Evolutionary conservation across 768 basidiomycete species (phyloP), one percentile per base, ranked within the genome.

Genomic region (Myochromella boudieri): DNA sequence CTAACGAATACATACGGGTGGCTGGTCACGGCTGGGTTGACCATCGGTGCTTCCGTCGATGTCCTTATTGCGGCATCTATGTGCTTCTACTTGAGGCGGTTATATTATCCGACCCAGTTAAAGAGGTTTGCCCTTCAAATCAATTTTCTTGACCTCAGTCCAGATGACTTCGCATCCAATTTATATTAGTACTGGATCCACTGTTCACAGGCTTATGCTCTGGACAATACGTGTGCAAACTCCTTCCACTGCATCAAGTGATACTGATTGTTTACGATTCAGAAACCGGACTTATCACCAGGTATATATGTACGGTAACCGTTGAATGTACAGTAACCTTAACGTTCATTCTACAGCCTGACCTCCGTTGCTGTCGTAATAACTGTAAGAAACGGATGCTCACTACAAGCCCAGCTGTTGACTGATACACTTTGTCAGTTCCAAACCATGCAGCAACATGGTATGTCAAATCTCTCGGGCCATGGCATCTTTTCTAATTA

Each of bases 261-360:
- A 1, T 36, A 8, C 9, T 14, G 3, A 11, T 10, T 21, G 25
- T 28, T 26, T 11, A 27, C 29, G 8, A 5, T 14, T 4, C 29
- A 62, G 61, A 60, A 48, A 62, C 59, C 3, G 61, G 61, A 1
- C 38, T 62, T 14, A 22, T 60, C 5, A 59, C 61, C 6, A 58
- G 61, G 61, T 60, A 17, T 1, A 28, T 17, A 6, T 14, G 2
- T 8, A 31, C 11, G 5, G 14, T 26, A 7, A 4, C 11, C 4
- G 17, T 6, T 21, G 17, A 11, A 36, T 15, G 24, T n/a, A n/a
- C 31, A 17, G n/a, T 22, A 5, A 15, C 22, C 11, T 36, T 17
- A 20, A 9, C 32, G 5, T 28, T 4, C 25, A 14, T 29, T 20
- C 15, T 25, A 6, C 11, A 64, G 60, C 37, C 24, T 62, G 34